A percentile compares a stretch with the other conserved stretches of the same genome.
These are phyloP conservation scores for Saccharomyces hybrid DNA, from an alignment of 1,139 yeast species.

Conservation along the genomic window DNA sequence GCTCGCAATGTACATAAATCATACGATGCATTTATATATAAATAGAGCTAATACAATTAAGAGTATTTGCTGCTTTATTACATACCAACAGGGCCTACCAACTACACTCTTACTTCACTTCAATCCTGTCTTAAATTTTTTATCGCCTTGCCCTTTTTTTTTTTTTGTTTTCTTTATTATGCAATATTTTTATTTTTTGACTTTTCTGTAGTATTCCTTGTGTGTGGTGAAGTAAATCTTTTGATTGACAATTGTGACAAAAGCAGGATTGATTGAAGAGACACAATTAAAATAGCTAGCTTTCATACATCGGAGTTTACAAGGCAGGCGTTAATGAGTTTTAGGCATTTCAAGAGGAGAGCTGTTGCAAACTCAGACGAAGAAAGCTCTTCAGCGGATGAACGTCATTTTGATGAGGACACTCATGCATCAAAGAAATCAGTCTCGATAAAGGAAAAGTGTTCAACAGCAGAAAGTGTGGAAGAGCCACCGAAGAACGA, in stretches of 20 bases:
- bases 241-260: neutral
- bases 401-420: neutral
- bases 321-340: neutral
- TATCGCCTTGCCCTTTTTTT: no score
- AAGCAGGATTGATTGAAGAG: neutral
- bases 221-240: neutral
- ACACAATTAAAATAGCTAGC: neutral
- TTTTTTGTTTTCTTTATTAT: no score
- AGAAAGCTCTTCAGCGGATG: neutral
- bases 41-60: no score
- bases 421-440: neutral
- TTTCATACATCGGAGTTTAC: no score
- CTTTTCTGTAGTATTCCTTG: no score
- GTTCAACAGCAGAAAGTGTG: neutral
- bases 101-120: no score
- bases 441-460: neutral
- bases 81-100: no score
- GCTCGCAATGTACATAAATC: neutral
- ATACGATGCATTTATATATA: no score
- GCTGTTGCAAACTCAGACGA: neutral
- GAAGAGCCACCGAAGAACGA: neutral
- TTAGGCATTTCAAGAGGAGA: constrained; percentile 6
- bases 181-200: neutral
- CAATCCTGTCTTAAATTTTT: no score
- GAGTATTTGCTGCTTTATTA: no score